A percentile compares a stretch with the other conserved stretches of the same genome.
Evolutionary conservation across 2,329 filamentous ascomycete species (phyloP).

Genomic region (Zymoseptoria passerinii): DNA sequence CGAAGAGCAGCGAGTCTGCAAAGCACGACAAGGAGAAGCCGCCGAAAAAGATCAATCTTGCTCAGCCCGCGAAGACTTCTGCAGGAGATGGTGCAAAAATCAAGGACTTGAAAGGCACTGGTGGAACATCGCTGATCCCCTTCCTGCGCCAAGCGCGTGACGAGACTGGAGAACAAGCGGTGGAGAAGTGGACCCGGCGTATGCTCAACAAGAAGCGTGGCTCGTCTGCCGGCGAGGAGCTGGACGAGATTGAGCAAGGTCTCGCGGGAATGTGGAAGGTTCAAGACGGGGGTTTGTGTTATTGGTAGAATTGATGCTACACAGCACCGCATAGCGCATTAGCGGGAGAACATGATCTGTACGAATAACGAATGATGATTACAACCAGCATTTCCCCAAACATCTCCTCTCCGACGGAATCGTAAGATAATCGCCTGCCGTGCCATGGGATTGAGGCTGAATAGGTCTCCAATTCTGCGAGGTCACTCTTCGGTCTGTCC

Average conservation of each 20-base stretch:
- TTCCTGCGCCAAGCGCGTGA: slow-evolving; percentile 95
- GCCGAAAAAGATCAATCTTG: slow-evolving; percentile 30
- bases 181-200: slow-evolving; percentile 56
- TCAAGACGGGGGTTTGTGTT: slow-evolving; percentile 55
- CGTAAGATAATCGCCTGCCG: neutral
- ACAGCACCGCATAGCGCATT: slow-evolving; percentile 3
- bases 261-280: slow-evolving; percentile 83
- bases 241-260: slow-evolving; percentile 42
- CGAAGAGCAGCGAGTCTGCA: slow-evolving; percentile 31
- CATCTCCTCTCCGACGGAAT: neutral
- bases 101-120: slow-evolving; percentile 71
- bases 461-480: neutral
- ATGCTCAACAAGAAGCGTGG: slow-evolving; percentile 45
- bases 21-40: slow-evolving; percentile 33
- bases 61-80: slow-evolving; percentile 19
- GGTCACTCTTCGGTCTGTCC: too few relatives aligned
- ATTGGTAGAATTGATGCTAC: slow-evolving; percentile 30
- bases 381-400: neutral
- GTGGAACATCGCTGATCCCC: slow-evolving; percentile 85
- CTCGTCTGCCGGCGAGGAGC: neutral
- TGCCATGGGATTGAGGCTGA: neutral
- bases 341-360: neutral
- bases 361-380: neutral
- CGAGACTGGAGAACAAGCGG: slow-evolving; percentile 86
- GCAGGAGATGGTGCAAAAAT: slow-evolving; percentile 33